These are phyloP conservation scores for Myotisia sp. DNA, from an alignment of 2,329 filamentous ascomycete species.

Conservation along the genomic window DNA sequence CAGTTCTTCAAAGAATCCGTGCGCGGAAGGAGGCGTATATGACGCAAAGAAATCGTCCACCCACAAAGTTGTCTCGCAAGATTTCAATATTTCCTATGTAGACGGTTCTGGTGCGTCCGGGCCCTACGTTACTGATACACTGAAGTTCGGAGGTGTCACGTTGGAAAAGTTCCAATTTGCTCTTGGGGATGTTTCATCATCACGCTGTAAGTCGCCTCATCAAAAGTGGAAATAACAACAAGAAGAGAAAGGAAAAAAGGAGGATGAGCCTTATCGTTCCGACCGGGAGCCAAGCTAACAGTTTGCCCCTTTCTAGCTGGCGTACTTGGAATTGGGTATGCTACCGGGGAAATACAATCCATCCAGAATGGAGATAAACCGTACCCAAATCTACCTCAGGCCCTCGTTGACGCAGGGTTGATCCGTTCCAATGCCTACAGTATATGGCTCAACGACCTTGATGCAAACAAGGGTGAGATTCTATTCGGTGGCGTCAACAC, in stretches of 20 bases:
- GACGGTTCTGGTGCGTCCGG: conserved; percentile 65
- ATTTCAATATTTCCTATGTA: conserved; percentile 79
- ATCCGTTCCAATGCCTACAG: conserved; percentile 58
- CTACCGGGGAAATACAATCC: conserved; percentile 61
- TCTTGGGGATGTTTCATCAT: conserved; percentile 42
- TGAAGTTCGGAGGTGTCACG: conserved; percentile 40
- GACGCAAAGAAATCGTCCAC: conserved; percentile 57
- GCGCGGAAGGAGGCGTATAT: conserved; percentile 52
- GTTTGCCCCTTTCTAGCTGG: conserved; percentile 46
- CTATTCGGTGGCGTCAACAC: conserved; percentile 64
- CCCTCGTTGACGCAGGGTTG: conserved; percentile 45
- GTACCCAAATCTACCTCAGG: conserved; percentile 57
- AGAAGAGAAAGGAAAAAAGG: conserved; percentile 6
- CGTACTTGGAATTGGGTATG: conserved; percentile 75
- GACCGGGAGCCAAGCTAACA: background rate
- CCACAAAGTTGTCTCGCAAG: conserved; percentile 55
- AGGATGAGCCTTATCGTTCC: background rate
- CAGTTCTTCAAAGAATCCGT: conserved; percentile 34
- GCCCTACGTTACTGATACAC: conserved; percentile 64
- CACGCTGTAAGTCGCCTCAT: conserved; percentile 15
- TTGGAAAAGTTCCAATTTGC: conserved; percentile 45
- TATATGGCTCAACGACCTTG: conserved; percentile 60
- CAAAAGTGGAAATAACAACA: background rate
- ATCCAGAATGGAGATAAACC: conserved; percentile 34
- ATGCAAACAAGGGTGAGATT: conserved; percentile 50